Evolutionary conservation across 2,329 filamentous ascomycete species (phyloP), one percentile per base, ranked within the genome.

Genomic region (Tolypocladium tundrense): DNA sequence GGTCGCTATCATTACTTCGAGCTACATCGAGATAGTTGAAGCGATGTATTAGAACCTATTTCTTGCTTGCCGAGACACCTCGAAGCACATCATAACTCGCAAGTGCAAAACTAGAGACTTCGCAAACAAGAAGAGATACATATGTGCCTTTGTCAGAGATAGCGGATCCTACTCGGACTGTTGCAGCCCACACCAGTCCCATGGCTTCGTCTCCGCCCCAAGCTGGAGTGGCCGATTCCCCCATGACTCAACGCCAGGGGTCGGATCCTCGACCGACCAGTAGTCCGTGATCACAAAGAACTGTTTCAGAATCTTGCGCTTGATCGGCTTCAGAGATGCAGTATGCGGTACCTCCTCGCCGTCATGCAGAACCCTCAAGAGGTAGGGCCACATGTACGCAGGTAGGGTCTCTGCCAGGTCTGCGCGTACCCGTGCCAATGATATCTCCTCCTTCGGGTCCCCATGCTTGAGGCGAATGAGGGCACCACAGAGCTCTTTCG

Each of bases 331-430:
- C 13, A 51, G 43, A 2, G 62, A 60, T 3, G 57, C 57, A 8
- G 62, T 64, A 31, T 56, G 55, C 21, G 63, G 63, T 56, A 64
- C 54, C 39, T 64, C 54, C 33, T 64, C 63, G 3, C 41, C 57
- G 10, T 45, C 51, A 5, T 41, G 37, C 24, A 66, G 16, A 21
- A 65, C 50, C 19, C 61, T 59, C 14, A 66, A 56, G 8, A 63
- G 41, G 11, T 50, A 52, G 1, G 65, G 65, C 7, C 58, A 40
- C 62, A 61, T 65, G 21, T 58, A 61, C 1, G 58, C 24, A 2
- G 63, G 58, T 14, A 65, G 24, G 3, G 27, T 56, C 1, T 56
- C 43, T 9, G 40, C 10, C 14, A 67, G 60, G 14, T 63, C 64
- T 2, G 42, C 45, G 7, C 59, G 53, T 6, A 67, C 59, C 8